A percentile compares a stretch with the other conserved stretches of the same genome.
These are phyloP conservation scores for Mycena filopes DNA, from an alignment of 768 basidiomycete species.

Conservation along the genomic window DNA sequence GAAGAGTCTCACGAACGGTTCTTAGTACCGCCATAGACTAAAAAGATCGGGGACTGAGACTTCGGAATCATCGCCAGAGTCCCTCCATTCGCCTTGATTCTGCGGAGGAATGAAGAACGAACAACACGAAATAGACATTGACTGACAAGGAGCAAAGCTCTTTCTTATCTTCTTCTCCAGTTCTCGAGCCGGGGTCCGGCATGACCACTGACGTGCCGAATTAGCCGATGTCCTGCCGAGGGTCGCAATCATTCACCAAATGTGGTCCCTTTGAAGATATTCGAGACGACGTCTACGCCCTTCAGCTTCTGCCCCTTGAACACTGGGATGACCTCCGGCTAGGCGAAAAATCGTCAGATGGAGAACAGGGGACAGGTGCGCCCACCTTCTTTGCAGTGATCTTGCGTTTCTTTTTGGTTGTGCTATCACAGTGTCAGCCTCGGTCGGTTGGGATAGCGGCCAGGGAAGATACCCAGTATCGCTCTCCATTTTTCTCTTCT, in stretches of 20 bases:
- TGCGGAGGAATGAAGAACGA: slow-evolving; percentile 39
- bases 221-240: not conserved
- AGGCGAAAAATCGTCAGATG: not conserved
- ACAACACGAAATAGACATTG: not conserved
- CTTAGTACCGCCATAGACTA: slow-evolving; percentile 76
- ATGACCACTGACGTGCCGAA: slow-evolving; percentile 67
- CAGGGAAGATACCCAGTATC: slow-evolving; percentile 56
- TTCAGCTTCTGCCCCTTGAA: slow-evolving; percentile 73
- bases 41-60: slow-evolving; percentile 60
- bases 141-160: slow-evolving; percentile 72
- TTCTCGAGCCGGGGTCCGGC: slow-evolving; percentile 78
- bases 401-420: slow-evolving; percentile 69
- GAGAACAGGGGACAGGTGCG: not conserved
- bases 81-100: slow-evolving; percentile 80
- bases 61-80: slow-evolving; percentile 68
- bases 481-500: slow-evolving; percentile 80
- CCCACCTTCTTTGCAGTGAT: slow-evolving; percentile 62
- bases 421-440: slow-evolving; percentile 8
- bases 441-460: not conserved
- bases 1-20: slow-evolving; percentile 63
- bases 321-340: slow-evolving; percentile 72
- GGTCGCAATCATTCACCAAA: slow-evolving; percentile 65
- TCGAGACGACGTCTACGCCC: slow-evolving; percentile 66
- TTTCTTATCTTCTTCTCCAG: slow-evolving; percentile 73
- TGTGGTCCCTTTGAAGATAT: slow-evolving; percentile 78